Conservation (phyloP, 169 alveolate genomes). For the Plasmodium vivax region DNA sequence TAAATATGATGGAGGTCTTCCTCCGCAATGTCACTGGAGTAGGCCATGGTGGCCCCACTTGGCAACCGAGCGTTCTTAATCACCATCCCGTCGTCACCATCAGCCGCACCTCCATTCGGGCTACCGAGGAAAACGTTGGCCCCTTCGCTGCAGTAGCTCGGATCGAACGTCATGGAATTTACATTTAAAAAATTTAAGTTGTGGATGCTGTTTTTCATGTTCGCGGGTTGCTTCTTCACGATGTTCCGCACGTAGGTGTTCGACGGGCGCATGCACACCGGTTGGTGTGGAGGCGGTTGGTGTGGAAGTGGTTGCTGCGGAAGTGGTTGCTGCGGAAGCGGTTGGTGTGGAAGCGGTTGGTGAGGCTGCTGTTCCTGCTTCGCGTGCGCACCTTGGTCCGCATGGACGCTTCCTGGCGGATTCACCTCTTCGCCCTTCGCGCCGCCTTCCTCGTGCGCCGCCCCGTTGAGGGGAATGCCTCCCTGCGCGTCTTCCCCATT, state of each 20-base stretch:
- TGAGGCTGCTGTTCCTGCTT: neutral
- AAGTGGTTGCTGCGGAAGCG: too few species aligned
- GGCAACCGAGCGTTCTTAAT: neutral
- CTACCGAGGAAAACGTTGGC: neutral
- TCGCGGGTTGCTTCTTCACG: conserved; percentile 34
- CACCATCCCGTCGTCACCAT: neutral
- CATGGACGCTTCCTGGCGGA: neutral
- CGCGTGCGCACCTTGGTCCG: neutral
- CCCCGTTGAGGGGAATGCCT: neutral
- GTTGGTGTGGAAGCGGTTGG: too few species aligned
- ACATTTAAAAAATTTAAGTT: conserved; percentile 25
- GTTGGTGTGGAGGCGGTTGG: neutral
- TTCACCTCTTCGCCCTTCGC: neutral
- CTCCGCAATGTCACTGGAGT: neutral
- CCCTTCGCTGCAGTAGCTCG: neutral
- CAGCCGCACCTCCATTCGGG: neutral
- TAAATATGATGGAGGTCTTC: conserved; percentile 53
- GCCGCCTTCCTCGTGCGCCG: neutral
- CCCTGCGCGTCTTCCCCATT: neutral
- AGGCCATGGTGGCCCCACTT: neutral
- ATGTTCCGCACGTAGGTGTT: conserved; percentile 28
- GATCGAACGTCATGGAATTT: conserved; percentile 43
- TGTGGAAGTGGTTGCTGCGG: neutral
- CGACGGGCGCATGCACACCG: conserved; percentile 3
- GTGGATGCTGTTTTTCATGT: conserved; percentile 58